Evolutionary conservation across 306 rosid genomes (phyloP).

Genomic region (Vigna mungo): DNA sequence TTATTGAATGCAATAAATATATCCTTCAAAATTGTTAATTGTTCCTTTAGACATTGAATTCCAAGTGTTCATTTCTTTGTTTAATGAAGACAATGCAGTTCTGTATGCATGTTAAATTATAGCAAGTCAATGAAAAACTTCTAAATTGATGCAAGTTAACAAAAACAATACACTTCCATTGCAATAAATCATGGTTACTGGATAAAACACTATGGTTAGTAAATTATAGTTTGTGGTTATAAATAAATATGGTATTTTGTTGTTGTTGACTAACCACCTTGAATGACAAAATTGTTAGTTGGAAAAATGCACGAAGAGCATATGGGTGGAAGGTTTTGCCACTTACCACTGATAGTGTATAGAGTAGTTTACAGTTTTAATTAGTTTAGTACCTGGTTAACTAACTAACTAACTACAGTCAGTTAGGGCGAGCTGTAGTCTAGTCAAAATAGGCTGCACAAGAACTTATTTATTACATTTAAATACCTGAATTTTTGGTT

Average conservation of each 20-base stretch:
- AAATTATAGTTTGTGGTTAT: conserved; percentile 4
- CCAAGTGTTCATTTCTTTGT: conserved; percentile 28
- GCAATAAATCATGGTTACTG: conserved; percentile 22
- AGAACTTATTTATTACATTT: no score
- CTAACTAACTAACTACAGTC: no score
- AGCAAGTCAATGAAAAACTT: conserved; percentile 23
- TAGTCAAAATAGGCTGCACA: no score
- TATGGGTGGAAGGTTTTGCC: conserved; percentile 19
- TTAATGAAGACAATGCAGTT: conserved; percentile 12
- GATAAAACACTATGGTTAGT: conserved; percentile 20
- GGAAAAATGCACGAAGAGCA: conserved; percentile 28
- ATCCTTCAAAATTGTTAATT: conserved; percentile 17
- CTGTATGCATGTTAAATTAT: conserved; percentile 37
- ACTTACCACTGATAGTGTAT: neutral
- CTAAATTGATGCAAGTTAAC: conserved; percentile 28
- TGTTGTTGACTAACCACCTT: conserved; percentile 13
- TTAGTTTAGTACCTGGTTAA: no score
- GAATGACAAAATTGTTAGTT: conserved; percentile 15
- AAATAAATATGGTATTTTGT: neutral
- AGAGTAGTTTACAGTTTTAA: no score
- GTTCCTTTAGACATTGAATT: conserved; percentile 7
- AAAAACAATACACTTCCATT: neutral
- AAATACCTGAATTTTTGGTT: no score
- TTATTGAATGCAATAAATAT: conserved; percentile 20
- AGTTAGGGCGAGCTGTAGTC: no score